Evolutionary conservation across 768 basidiomycete species (phyloP).

Genomic region (Tricholoma terreum): DNA sequence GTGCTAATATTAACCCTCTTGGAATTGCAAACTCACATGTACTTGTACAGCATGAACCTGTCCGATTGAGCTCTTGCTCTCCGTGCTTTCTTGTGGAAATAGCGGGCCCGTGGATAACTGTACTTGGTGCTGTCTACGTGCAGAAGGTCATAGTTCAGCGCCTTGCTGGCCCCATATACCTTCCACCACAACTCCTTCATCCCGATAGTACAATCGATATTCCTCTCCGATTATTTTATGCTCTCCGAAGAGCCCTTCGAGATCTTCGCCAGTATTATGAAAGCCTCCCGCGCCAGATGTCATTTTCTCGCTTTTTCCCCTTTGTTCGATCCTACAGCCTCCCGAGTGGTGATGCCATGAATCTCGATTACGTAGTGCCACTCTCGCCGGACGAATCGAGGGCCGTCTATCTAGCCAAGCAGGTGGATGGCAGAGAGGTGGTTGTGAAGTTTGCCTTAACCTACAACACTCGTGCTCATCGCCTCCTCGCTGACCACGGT

Average conservation of each 20-base stretch:
- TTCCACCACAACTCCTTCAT: slow-evolving; percentile 1
- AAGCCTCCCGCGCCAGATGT: neutral
- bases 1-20: neutral
- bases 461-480: slow-evolving; percentile 11
- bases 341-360: neutral
- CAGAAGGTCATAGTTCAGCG: slow-evolving; percentile 13
- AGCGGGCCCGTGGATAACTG: slow-evolving; percentile 15
- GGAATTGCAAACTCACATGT: neutral
- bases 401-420: slow-evolving; percentile 1
- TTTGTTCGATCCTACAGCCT: slow-evolving; percentile 2
- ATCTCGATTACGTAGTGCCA: neutral
- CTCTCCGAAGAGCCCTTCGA: slow-evolving; percentile 5
- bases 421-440: neutral
- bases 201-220: neutral
- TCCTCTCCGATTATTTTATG: slow-evolving; percentile 4
- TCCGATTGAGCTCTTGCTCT: slow-evolving; percentile 6
- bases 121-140: slow-evolving; percentile 14
- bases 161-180: slow-evolving; percentile 13
- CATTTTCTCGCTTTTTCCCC: neutral
- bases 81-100: slow-evolving; percentile 13
- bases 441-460: slow-evolving; percentile 11
- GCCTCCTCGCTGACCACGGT: slow-evolving; percentile 6
- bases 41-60: neutral
- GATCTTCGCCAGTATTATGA: slow-evolving; percentile 8
- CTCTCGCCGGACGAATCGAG: slow-evolving; percentile 1